Evolutionary conservation across 768 basidiomycete species (phyloP).

Genomic region (Lentinula guzmanii): DNA sequence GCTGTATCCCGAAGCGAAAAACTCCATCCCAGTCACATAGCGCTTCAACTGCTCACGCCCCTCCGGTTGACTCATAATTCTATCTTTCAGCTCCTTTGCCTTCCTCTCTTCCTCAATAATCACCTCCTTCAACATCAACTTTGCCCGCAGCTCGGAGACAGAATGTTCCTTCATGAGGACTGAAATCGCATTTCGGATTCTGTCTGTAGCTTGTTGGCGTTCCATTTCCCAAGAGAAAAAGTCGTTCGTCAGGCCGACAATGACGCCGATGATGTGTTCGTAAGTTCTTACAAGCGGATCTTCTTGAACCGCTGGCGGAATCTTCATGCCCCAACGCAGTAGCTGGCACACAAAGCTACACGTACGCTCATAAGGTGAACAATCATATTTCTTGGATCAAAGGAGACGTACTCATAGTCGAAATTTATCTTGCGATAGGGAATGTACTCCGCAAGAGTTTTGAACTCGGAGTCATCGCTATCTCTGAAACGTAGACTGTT

Average conservation of each 20-base stretch:
- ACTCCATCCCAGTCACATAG: slow-evolving; percentile 17
- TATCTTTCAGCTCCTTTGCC: slow-evolving; percentile 8
- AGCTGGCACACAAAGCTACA: slow-evolving; percentile 12
- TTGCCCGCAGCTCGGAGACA: slow-evolving; percentile 11
- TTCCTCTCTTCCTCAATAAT: slow-evolving; percentile 17
- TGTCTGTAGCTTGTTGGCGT: slow-evolving; percentile 14
- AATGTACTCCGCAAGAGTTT: not conserved
- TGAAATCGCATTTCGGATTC: slow-evolving; percentile 15
- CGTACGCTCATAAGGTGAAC: too few species aligned
- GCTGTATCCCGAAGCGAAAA: slow-evolving; percentile 16
- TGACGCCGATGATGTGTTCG: slow-evolving; percentile 13
- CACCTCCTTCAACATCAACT: slow-evolving; percentile 14
- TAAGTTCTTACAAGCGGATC: slow-evolving; percentile 10
- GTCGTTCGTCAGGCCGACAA: slow-evolving; percentile 18
- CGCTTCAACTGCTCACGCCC: slow-evolving; percentile 8
- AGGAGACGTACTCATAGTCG: not conserved
- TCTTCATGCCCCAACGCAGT: slow-evolving; percentile 16
- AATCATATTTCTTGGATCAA: too few species aligned
- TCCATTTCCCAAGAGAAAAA: slow-evolving; percentile 22
- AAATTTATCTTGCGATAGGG: slow-evolving; percentile 5
- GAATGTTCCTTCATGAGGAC: slow-evolving; percentile 17
- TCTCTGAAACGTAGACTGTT: not conserved
- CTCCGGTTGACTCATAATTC: slow-evolving; percentile 6
- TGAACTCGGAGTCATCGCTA: not conserved
- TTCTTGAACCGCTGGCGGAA: slow-evolving; percentile 10